phyloP scores from a whole-genome alignment of 2,329 filamentous ascomycete species.

The Phyllosticta citribraziliensis region DNA sequence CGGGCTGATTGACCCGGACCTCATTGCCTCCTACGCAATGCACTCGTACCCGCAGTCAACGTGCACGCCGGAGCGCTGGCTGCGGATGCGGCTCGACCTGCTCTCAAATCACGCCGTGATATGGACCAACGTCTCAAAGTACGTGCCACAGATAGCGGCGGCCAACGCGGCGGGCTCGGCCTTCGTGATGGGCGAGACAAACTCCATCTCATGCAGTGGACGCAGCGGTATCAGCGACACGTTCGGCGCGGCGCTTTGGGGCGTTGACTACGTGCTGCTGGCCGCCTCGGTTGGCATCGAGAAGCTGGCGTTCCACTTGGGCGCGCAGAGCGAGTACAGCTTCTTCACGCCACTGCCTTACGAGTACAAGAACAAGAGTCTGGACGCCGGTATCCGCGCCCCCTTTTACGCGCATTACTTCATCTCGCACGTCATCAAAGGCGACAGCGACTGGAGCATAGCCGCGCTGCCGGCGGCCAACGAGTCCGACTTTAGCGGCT shows the following conservation, averaged over 20 bases:
- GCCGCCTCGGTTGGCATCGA: conserved; percentile 5
- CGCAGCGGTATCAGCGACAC: conserved; percentile 34
- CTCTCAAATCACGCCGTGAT: conserved; percentile 13
- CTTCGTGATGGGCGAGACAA: conserved; percentile 21
- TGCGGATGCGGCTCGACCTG: conserved; percentile 11
- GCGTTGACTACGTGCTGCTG: conserved; percentile 34
- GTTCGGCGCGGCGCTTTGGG: conserved; percentile 43
- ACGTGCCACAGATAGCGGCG: conserved; percentile 11
- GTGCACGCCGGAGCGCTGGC: conserved; percentile 10
- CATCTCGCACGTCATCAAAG: conserved; percentile 6
- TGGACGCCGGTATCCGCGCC: conserved; percentile 6
- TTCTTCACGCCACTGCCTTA: conserved; percentile 5
- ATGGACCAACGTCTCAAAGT: conserved; percentile 13
- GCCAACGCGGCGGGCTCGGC: conserved; percentile 7
- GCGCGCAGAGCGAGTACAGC: conserved; percentile 29
- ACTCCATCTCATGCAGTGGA: conserved; percentile 19
- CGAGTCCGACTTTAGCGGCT: conserved; percentile 3
- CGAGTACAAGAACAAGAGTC: conserved; percentile 2
- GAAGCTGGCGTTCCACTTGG: conserved; percentile 39
- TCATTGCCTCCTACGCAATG: conserved; percentile 1
- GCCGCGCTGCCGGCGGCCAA: conserved; percentile 2
- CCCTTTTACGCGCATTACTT: conserved; percentile 9
- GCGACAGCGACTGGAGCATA: background rate
- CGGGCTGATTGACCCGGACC: conserved; percentile 10
- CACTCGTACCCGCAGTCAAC: conserved; percentile 9